Conservation (phyloP, 2,329 filamentous ascomycete genomes). For the Aspergillus pseudoterreus region DNA sequence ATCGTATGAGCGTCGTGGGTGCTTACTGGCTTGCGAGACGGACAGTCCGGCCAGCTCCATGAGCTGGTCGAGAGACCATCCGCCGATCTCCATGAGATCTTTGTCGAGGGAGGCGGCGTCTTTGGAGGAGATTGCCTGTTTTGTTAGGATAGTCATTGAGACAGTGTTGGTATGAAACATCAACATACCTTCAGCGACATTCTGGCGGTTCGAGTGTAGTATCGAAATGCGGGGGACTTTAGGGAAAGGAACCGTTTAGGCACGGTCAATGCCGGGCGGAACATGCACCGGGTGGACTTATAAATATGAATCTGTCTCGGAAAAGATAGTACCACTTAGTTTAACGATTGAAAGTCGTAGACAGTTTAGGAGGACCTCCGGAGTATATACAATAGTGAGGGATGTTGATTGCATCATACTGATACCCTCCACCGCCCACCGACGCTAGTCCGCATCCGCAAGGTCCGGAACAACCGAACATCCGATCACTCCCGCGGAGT, state of each 20-base stretch:
- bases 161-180: neutral
- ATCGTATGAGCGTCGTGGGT: neutral
- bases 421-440: conserved; percentile 6
- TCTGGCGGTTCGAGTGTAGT: conserved; percentile 28
- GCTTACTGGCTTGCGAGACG: conserved; percentile 68
- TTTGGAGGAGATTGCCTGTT: conserved; percentile 78
- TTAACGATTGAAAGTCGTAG: no score
- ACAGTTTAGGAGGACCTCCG: no score
- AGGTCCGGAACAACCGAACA: conserved; percentile 21
- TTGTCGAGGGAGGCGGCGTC: conserved; percentile 85
- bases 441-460: conserved; percentile 22
- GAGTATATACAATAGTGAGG: no score
- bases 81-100: conserved; percentile 83
- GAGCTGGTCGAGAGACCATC: conserved; percentile 91
- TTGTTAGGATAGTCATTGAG: neutral
- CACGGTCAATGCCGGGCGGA: conserved; percentile 13
- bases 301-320: neutral
- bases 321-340: neutral
- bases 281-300: conserved; percentile 21
- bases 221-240: conserved; percentile 12
- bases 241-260: conserved; percentile 9
- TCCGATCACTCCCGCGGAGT: conserved; percentile 29
- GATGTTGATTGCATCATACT: conserved; percentile 16
- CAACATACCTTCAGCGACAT: conserved; percentile 42
- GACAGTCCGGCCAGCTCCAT: conserved; percentile 96